Conservation (phyloP, 805 yeast genomes). For the Saturnispora saitoi region DNA sequence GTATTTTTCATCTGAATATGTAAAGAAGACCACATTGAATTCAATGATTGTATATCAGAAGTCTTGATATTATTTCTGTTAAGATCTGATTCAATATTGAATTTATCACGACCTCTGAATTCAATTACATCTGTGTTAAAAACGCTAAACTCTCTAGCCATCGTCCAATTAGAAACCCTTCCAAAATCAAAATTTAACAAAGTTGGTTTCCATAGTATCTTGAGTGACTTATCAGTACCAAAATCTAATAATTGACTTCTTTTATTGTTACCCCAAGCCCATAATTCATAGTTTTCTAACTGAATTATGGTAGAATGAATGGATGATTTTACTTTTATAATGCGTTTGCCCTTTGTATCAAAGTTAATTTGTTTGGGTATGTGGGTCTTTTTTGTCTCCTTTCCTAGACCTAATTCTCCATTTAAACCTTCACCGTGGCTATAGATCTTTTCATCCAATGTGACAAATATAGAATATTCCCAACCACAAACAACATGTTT, state of each 20-base stretch:
- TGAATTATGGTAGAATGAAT: conserved; percentile 38
- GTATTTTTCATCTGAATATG: conserved; percentile 34
- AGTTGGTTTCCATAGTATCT: conserved; percentile 21
- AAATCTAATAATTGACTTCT: conserved; percentile 44
- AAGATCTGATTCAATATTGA: conserved; percentile 9
- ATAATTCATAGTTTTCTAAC: conserved; percentile 34
- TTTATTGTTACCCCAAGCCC: conserved; percentile 65
- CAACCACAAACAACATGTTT: conserved; percentile 62
- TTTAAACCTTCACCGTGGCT: conserved; percentile 56
- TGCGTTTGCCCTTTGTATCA: conserved; percentile 3
- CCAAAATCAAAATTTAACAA: conserved; percentile 8
- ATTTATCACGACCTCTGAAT: conserved; percentile 21
- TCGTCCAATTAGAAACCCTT: conserved; percentile 17
- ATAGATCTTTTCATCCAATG: conserved; percentile 33
- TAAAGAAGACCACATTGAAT: conserved; percentile 74
- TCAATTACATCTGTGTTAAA: conserved; percentile 13
- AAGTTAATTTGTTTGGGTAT: background rate
- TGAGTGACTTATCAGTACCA: conserved; percentile 8
- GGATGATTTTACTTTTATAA: conserved; percentile 28
- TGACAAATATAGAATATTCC: conserved; percentile 57
- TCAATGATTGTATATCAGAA: conserved; percentile 19
- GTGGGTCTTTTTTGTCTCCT: background rate
- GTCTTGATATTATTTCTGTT: background rate
- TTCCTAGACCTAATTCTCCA: conserved; percentile 66
- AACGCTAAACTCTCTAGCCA: conserved; percentile 57